Percentiles rank a stretch among this genome's conserved stretches.
phyloP scores from a whole-genome alignment of 495 filamentous ascomycete genomes.

The Polyplosphaeria fusca region DNA sequence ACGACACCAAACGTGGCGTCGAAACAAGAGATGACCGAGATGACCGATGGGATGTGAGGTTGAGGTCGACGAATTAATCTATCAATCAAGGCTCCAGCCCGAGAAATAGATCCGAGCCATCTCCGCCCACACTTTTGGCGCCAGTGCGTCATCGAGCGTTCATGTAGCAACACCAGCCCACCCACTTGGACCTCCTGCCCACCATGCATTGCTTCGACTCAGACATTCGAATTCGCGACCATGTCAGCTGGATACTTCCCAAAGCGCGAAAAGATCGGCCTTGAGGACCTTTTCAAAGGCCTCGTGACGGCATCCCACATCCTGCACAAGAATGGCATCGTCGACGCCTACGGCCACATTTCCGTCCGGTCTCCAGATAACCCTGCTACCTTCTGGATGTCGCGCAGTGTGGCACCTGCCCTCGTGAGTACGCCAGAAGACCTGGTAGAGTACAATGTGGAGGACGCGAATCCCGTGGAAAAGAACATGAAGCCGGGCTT shows the following conservation, averaged over 20 bases:
- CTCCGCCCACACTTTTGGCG: too few species aligned
- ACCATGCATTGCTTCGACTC: background rate
- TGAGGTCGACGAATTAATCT: too few species aligned
- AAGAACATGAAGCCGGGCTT: constrained; percentile 31
- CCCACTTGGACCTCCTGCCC: background rate
- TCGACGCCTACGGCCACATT: constrained; percentile 50
- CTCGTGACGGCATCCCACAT: constrained; percentile 46
- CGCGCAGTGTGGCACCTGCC: constrained; percentile 36
- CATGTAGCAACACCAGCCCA: background rate
- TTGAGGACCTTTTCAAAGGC: constrained; percentile 38
- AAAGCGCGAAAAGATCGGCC: constrained; percentile 31
- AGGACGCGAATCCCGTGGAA: constrained; percentile 36
- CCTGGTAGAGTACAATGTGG: constrained; percentile 40
- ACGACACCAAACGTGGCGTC: too few species aligned
- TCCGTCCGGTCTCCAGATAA: constrained; percentile 41
- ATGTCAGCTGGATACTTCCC: constrained; percentile 36
- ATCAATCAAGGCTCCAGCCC: too few species aligned
- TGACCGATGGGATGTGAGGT: too few species aligned
- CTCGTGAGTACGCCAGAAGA: constrained; percentile 35
- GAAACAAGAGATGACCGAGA: too few species aligned
- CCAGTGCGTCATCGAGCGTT: background rate
- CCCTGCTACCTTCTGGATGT: constrained; percentile 37
- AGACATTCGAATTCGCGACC: background rate
- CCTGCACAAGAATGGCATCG: constrained; percentile 44
- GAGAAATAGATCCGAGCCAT: too few species aligned